These are phyloP conservation scores for Didymella arachidicola DNA, from an alignment of 2,329 filamentous ascomycete species.

Conservation along the genomic window DNA sequence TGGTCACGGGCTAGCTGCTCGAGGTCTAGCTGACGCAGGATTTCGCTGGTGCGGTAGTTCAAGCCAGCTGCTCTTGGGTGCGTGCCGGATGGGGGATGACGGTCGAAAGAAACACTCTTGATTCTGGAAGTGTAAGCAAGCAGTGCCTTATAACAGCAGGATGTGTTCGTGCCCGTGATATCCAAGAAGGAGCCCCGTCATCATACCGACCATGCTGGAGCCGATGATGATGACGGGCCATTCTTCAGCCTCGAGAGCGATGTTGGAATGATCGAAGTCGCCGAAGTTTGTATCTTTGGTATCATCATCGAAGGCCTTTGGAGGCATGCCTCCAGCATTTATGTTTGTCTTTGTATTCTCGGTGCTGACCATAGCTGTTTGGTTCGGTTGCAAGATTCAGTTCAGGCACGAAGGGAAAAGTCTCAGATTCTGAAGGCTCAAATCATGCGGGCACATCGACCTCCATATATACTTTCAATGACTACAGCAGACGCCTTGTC, in stretches of 20 bases:
- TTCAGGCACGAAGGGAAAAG: background rate
- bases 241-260: background rate
- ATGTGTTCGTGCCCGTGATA: background rate
- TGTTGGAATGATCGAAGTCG: background rate
- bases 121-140: background rate
- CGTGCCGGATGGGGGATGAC: background rate
- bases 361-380: background rate
- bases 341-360: background rate
- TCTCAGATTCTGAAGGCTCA: background rate
- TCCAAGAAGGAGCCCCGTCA: background rate
- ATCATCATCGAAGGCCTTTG: background rate
- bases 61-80: background rate
- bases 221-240: background rate
- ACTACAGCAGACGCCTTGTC: background rate
- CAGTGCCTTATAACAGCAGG: background rate
- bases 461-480: background rate
- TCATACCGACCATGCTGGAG: background rate
- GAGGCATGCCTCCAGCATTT: background rate
- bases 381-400: background rate
- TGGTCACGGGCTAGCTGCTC: background rate
- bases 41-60: background rate
- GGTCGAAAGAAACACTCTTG: background rate
- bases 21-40: background rate
- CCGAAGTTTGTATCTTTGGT: background rate
- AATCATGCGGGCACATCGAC: background rate